A percentile compares a stretch with the other conserved stretches of the same genome.
Conservation (phyloP, 2,329 filamentous ascomycete genomes). For the Fusarium piperis region DNA sequence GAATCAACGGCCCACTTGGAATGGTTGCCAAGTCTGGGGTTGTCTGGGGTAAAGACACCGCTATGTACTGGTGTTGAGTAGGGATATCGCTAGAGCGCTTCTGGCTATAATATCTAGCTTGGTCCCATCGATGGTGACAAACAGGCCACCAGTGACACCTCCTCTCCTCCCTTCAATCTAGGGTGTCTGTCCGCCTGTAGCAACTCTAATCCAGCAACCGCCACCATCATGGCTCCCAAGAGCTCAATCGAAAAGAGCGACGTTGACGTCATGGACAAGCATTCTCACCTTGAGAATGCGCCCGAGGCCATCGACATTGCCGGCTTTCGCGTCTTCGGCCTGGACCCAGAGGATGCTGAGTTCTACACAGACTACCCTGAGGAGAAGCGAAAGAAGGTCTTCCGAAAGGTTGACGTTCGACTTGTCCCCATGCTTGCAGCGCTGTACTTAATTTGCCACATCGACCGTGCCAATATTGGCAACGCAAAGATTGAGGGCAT, state of each 20-base stretch:
- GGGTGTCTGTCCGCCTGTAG: not conserved
- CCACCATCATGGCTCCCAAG: conserved; percentile 24
- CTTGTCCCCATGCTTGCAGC: conserved; percentile 61
- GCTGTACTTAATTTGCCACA: conserved; percentile 65
- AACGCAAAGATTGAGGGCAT: conserved; percentile 62
- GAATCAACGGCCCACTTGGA: conserved; percentile 8
- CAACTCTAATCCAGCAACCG: not conserved
- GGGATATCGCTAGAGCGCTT: conserved; percentile 5
- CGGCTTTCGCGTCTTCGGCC: conserved; percentile 34
- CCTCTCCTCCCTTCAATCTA: not conserved
- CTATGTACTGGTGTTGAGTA: conserved; percentile 3
- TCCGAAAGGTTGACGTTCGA: conserved; percentile 47
- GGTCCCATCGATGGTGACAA: not conserved
- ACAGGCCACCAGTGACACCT: conserved; percentile 1
- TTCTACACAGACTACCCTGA: conserved; percentile 35
- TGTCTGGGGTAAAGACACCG: conserved; percentile 22
- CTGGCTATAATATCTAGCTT: conserved; percentile 29
- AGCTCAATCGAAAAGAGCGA: conserved; percentile 39
- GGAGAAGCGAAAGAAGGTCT: conserved; percentile 36
- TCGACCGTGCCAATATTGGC: conserved; percentile 62
- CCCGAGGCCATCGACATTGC: conserved; percentile 32
- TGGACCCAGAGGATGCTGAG: conserved; percentile 36
- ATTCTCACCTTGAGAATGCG: conserved; percentile 25
- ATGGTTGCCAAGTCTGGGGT: conserved; percentile 30
- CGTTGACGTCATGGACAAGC: conserved; percentile 28